Evolutionary conservation across 2,329 filamentous ascomycete species (phyloP), one percentile per base, ranked within the genome.

Genomic region (Ophiostoma tasmaniense): DNA sequence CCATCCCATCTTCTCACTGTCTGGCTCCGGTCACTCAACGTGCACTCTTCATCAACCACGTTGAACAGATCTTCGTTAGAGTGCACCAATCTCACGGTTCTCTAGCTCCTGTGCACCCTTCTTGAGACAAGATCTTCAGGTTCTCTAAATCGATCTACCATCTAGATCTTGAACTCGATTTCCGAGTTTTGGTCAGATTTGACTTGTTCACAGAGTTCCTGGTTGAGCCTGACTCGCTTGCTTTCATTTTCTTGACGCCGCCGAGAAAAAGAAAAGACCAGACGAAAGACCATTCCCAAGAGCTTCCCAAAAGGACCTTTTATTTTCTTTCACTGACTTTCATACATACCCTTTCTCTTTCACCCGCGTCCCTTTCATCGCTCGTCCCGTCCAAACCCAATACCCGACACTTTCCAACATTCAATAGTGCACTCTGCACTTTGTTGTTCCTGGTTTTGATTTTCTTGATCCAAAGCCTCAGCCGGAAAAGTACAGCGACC

Each of bases 401-500:
- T 45, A 45, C 42, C 42, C 13, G 20, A 37, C 22, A 37, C 30
- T 64, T 20, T 64, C 61, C 61, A 64, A 64, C 61, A 39, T 13
- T 37, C 14, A 10, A 64, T 37, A 64, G 61, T 39, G 20, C 37
- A 11, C 20, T 64, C 13, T 39, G 30, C 33, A 37, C 61, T 64
- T 64, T 64, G 61, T 39, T 64, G 61, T 25, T 39, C 35, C 61
- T 64, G 14, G 28, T 64, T 33, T 64, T 64, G 2, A 8, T 37
- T 37, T 64, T 3, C 30, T 37, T 22, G 30, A 10, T 22, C 33
- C 17, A 3, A 20, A 20, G 30, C 30, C 6, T 35, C 7, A 20
- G 33, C 61, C 61, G 61, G 61, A 37, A 64, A 64, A 37, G 61
- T 37, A 37, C 61, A 37, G 11, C 61, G 61, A 35, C 28, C 61